Percentiles rank a stretch among this genome's conserved stretches.
phyloP scores from a whole-genome alignment of 2,329 filamentous ascomycete species.

The Colletotrichum echinochloae region DNA sequence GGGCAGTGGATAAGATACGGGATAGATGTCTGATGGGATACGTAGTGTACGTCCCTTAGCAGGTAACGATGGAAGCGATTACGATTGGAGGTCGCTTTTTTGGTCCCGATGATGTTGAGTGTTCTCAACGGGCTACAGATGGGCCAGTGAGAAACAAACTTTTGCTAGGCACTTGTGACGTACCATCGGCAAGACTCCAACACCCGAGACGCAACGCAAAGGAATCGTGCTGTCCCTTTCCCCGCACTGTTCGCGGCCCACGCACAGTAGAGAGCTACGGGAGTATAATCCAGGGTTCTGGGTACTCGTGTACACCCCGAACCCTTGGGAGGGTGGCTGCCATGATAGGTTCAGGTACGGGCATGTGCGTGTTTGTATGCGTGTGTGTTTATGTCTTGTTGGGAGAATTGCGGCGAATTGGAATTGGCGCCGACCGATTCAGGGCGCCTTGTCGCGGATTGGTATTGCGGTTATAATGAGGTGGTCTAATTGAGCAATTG shows the following conservation, averaged over 20 bases:
- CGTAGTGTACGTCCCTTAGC: neutral
- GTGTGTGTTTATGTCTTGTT: no score
- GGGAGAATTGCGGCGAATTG: neutral
- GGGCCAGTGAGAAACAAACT: constrained; percentile 27
- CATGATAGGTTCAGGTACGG: no score
- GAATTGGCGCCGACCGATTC: constrained; percentile 6
- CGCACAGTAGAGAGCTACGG: neutral
- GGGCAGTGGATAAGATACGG: constrained; percentile 12
- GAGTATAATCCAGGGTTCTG: constrained; percentile 22
- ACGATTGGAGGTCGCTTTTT: constrained; percentile 8
- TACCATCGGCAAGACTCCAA: neutral
- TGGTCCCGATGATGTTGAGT: neutral
- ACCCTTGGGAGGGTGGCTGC: neutral
- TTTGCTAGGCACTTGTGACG: constrained; percentile 17
- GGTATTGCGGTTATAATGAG: constrained; percentile 17
- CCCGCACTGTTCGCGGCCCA: neutral
- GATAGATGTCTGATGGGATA: neutral
- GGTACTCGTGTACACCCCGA: neutral
- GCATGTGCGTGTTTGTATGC: no score
- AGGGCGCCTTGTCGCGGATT: constrained; percentile 10
- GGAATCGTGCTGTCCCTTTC: neutral
- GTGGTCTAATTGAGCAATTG: constrained; percentile 30
- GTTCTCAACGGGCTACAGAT: constrained; percentile 22
- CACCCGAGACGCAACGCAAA: constrained; percentile 1
- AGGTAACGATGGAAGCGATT: neutral